Evolutionary conservation across 139 green algal genomes (phyloP).

Genomic region (Diplosphaera chodatii): DNA sequence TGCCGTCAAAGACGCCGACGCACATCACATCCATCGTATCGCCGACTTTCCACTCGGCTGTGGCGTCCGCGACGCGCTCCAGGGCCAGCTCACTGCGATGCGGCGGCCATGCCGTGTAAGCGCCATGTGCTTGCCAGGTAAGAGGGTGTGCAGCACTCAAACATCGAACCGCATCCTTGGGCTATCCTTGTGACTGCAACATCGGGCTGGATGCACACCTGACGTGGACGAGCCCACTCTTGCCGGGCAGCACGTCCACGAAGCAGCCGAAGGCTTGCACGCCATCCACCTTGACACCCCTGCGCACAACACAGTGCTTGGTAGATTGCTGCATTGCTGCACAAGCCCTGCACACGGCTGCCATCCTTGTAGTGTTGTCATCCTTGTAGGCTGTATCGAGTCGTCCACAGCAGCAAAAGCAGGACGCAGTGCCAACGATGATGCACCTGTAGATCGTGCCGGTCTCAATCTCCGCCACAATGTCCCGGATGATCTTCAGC

Average conservation of each 20-base stretch:
- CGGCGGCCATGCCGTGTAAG: no score
- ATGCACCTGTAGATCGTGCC: constrained; percentile 37
- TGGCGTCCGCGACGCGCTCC: not conserved
- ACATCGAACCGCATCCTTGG: no score
- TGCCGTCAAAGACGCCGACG: constrained; percentile 24
- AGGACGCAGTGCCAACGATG: no score
- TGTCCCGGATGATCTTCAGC: constrained; percentile 3
- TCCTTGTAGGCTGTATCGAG: no score
- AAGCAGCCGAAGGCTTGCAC: constrained; percentile 44
- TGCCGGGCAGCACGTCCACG: constrained; percentile 45
- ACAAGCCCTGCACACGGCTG: not conserved
- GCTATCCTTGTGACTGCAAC: no score
- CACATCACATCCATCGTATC: constrained; percentile 66
- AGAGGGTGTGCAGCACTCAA: no score
- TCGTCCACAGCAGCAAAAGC: no score
- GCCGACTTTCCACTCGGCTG: constrained; percentile 1
- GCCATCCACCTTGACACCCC: constrained; percentile 18
- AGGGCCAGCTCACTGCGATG: constrained; percentile 21
- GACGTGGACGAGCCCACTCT: constrained; percentile 23
- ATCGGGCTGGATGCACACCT: not conserved
- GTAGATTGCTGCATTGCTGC: not conserved
- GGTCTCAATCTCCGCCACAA: constrained; percentile 28
- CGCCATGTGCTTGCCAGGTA: no score
- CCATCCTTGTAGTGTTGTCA: no score
- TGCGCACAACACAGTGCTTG: not conserved